Base-by-base conservation (phyloP, 345 rosid genomes). In the Boechera divaricarpa region DNA sequence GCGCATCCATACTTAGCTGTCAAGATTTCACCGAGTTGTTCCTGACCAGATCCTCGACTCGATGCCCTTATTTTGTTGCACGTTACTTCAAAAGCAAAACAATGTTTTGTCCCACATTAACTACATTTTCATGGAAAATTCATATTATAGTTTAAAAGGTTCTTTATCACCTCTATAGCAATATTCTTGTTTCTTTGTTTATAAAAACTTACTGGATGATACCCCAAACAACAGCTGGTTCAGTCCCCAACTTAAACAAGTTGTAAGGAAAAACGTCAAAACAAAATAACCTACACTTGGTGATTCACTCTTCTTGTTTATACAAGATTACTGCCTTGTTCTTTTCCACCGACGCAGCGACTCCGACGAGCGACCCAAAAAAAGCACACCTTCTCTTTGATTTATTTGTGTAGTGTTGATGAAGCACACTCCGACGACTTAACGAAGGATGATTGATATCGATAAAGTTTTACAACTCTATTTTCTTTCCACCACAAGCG, bases 21-120 rank as follows among this genome's bases (percentile, higher is more conserved):
- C 51, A 47, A 5, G 51, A 47, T 18, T 54, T 54, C 59, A 28
- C 36, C 35, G 35, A 54, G 59, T 28, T 54, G 59, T 28, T 54
- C 35, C 4, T 29, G 7, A 28, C 35, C 6, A 54, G 59, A 31
- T 28, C 8, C 8, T 11, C 1, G 9, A 54, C 35, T 18, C 21
- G 21, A 18, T 21, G 24, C 24, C 24, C 24, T 21, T 21, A 21
- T 21, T 21, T 21, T 21, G 24, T 21, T 21, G 24, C 24, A 21
- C 24, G 24, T 21, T 21, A 21, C 24, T 21, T 21, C 1, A 1
- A 21, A 28, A 28, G 21, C 51, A 47, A 47, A 47, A 47, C 21
- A 47, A 47, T 47, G 51, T 15, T 47, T n/a, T 47, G 8, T 47
- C 21, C 51, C 21, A 47, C 21, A 47, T 5, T 47, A 47, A 45